These are phyloP conservation scores for Penicillium nucicola DNA, from an alignment of 495 filamentous ascomycete genomes.

Conservation along the genomic window DNA sequence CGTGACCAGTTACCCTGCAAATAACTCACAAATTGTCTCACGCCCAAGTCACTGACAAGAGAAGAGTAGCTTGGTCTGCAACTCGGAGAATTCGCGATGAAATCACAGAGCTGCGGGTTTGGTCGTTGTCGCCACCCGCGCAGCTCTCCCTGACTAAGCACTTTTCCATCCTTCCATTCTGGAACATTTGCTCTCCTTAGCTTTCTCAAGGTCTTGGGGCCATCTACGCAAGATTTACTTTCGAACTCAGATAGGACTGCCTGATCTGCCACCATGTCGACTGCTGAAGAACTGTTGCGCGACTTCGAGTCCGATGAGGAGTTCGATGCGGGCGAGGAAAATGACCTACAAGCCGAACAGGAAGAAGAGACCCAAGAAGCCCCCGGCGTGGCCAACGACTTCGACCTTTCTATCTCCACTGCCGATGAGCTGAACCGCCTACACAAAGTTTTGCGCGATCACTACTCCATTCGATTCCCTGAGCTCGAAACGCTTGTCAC, in stretches of 20 bases:
- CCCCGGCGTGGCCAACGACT: constrained; percentile 65
- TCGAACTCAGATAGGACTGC: not conserved
- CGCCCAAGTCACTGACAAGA: not conserved
- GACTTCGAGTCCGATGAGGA: constrained; percentile 44
- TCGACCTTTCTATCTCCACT: constrained; percentile 87
- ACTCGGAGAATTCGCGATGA: constrained; percentile 7
- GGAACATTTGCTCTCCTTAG: not conserved
- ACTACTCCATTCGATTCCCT: constrained; percentile 91
- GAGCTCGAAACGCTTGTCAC: constrained; percentile 93
- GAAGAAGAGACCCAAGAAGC: constrained; percentile 24
- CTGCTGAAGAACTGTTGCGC: constrained; percentile 43
- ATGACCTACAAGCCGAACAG: constrained; percentile 26
- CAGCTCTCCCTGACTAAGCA: constrained; percentile 18
- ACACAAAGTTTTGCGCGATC: constrained; percentile 92
- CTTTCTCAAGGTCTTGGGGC: constrained; percentile 7
- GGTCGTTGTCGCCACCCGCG: constrained; percentile 16
- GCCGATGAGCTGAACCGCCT: constrained; percentile 89
- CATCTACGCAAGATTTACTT: not conserved
- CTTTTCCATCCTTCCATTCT: constrained; percentile 4
- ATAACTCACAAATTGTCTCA: not conserved
- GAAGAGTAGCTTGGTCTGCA: not conserved
- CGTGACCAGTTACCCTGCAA: not conserved
- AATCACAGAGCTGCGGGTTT: constrained; percentile 13
- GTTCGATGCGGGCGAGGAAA: constrained; percentile 24
- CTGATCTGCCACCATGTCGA: constrained; percentile 32